A percentile compares a stretch with the other conserved stretches of the same genome.
Conservation (phyloP, 352 stramenopile species). For the Phytopythium kandeliae region DNA sequence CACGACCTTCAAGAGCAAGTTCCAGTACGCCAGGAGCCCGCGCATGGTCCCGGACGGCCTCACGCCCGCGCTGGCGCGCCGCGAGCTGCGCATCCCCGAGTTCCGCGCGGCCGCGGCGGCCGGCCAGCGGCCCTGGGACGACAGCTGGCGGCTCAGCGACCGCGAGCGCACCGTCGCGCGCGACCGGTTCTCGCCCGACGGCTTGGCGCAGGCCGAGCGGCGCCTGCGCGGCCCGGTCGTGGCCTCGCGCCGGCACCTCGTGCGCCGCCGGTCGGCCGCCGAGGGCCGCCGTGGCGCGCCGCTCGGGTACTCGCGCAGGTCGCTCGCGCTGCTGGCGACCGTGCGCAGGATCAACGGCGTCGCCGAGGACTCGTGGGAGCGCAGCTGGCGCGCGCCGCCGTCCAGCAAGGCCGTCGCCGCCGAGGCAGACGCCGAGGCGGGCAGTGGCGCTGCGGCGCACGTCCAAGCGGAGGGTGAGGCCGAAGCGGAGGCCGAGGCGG, state of each 20-base stretch:
- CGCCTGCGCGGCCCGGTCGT: conserved; percentile 37
- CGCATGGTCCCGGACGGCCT: conserved; percentile 67
- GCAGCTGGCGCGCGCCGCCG: no score
- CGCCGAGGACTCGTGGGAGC: conserved; percentile 17
- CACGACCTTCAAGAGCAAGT: conserved; percentile 88
- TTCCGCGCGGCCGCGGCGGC: conserved; percentile 74
- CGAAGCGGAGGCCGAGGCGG: conserved; percentile 9
- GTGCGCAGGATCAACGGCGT: conserved; percentile 49
- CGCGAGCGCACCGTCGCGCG: conserved; percentile 45
- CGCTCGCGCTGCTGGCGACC: conserved; percentile 34
- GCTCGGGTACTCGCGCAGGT: conserved; percentile 39
- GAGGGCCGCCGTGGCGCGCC: conserved; percentile 12
- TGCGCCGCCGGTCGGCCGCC: conserved; percentile 21
- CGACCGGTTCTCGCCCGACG: conserved; percentile 38
- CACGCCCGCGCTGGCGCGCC: conserved; percentile 34
- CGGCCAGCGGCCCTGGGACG: conserved; percentile 30
- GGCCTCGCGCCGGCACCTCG: conserved; percentile 29
- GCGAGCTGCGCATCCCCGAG: conserved; percentile 73
- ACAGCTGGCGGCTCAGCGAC: conserved; percentile 56
- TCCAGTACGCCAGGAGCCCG: conserved; percentile 75
- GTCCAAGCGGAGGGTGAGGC: not conserved
- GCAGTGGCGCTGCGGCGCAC: no score
- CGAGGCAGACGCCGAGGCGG: conserved; percentile 6
- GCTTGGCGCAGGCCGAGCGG: conserved; percentile 24
- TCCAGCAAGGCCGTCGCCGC: no score